Base-by-base conservation (phyloP, 2,329 filamentous ascomycete genomes). In the Tolypocladium amazonense region DNA sequence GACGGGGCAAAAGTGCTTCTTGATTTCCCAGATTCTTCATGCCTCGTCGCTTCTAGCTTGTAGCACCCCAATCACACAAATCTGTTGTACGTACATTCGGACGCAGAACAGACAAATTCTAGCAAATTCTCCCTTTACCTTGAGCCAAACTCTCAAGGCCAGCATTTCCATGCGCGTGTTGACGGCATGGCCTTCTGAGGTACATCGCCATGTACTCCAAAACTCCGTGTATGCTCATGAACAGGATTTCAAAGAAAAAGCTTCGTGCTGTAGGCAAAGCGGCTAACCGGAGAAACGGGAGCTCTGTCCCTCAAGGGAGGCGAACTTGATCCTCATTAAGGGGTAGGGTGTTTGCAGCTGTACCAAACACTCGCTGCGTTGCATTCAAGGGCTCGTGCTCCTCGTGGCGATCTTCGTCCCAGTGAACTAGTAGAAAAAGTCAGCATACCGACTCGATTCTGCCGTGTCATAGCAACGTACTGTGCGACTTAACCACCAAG, bases 401-500 rank as follows among this genome's bases (percentile, higher is more conserved):
- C 20, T 66, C 67, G 14, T 66, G 60, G 0, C 56, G 33, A 3
- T 59, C 60, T 20, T 68, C 69, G 37, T 72, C 66, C 73, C 73
- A 75, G 52, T 71, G 66, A 47, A 75, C 73, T 75, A 23, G 23
- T 0, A 27, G 4, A 11, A 18, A 4, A 20, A 25, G n/a, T 47
- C 35, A 52, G n/a, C 52, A 43, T 25, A 35, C 33, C 27, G 8
- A 25, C 9, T 3, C 9, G 12, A n/a, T 35, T 43, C 50, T 1
- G 30, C 18, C 4, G 23, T 12, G 18, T 4, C 3, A 3, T 14
- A 1, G 20, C 1, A 12, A 82, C 88, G 76, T 77, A 95, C 92
- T 79, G 77, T 89, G 80, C 4, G 92, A 88, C 67, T 78, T 82
- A 33, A 97, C 78, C 58, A 92, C 82, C 72, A 87, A 88, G 67